Base-by-base conservation (phyloP, 2,329 filamentous ascomycete genomes). In the Cercospora canescens region DNA sequence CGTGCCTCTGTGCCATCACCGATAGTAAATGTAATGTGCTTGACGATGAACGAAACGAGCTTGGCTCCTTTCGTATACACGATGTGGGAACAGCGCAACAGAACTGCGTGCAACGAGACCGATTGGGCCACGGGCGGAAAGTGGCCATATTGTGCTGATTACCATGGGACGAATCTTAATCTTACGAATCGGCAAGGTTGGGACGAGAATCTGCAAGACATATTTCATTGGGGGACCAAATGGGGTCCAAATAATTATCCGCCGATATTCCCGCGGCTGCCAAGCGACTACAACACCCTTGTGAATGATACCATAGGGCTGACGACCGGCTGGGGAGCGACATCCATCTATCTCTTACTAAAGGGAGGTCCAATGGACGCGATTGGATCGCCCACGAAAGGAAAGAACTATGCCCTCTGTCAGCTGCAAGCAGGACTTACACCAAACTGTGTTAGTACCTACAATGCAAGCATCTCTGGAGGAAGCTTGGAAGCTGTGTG, bases 1-100 rank as follows among this genome's bases (percentile, higher is more conserved):
- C 79, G 82, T 14, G 92, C 91, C 0, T 88, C 89, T 0, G 89
- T 93, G 0, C 86, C 90, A 0, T 90, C 88, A 0, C 91, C 91
- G 0, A 83, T 86, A 0, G 78, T 94, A 52, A 92, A 94, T 68
- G 89, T 92, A 0, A 77, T 93, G 34, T 95, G 92, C 71, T 89
- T 85, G 1, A 90, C 91, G 48, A 82, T 93, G 81, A 82, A 83
- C 0, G 64, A 76, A 21, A 72, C 81, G 0, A 89, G 92, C 62
- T 77, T 94, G 1, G 76, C 74, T 0, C 91, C 91, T 0, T 77
- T 94, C 1, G 80, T 94, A 0, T 93, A 89, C 67, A 82, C 82
- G 0, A 69, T 77, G 1, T 93, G 89, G 89, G 85, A 86, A 0
- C 14, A 54, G 12, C 6, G 26, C 6, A 54, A 52, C 6, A 18